Evolutionary conservation across 805 yeast species (phyloP).

Genomic region (Yarrowia sp.): DNA sequence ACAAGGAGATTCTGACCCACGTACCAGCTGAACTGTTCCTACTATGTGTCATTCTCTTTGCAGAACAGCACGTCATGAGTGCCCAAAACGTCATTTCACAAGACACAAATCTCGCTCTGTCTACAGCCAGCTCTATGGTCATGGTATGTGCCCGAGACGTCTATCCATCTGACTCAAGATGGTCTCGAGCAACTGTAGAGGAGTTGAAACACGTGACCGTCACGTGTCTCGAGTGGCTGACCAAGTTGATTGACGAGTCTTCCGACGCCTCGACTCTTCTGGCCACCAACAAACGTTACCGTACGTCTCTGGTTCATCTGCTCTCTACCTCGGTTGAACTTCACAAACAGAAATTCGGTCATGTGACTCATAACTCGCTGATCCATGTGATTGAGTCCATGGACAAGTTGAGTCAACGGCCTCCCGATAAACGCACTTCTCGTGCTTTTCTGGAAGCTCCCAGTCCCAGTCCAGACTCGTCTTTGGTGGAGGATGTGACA

Average conservation of each 20-base stretch:
- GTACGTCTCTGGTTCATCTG: constrained; percentile 1
- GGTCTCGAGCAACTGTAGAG: background rate
- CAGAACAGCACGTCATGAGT: background rate
- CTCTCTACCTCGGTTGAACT: background rate
- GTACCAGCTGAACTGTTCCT: background rate
- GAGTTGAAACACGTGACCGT: background rate
- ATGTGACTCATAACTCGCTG: background rate
- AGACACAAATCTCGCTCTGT: constrained; percentile 1
- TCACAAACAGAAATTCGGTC: background rate
- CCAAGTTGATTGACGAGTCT: background rate
- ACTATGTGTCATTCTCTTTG: background rate
- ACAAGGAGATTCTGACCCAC: background rate
- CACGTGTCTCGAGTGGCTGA: constrained; percentile 8
- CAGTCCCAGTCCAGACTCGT: background rate
- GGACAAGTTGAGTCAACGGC: background rate
- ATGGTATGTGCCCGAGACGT: constrained; percentile 12
- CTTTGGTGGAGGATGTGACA: background rate
- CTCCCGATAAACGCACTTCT: constrained; percentile 3
- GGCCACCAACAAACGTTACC: constrained; percentile 13
- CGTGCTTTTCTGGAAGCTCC: constrained; percentile 7
- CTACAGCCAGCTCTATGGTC: background rate
- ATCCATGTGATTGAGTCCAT: constrained; percentile 10
- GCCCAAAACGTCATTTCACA: background rate
- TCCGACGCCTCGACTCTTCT: background rate
- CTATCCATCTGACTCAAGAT: background rate